Conservation (phyloP, 108 stramenopile species). For the Asterionellopsis glacialis region DNA sequence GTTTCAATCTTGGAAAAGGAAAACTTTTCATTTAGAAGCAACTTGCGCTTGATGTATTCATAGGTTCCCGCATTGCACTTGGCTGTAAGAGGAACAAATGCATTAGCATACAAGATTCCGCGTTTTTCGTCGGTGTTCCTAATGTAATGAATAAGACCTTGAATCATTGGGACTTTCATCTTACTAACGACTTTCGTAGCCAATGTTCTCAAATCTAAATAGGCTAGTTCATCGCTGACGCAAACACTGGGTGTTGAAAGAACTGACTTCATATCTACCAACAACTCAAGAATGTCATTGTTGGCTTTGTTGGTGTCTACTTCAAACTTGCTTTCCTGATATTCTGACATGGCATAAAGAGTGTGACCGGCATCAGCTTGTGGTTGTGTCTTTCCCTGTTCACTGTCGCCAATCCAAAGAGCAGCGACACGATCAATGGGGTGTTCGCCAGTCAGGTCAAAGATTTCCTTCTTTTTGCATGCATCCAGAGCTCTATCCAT, state of each 20-base stretch:
- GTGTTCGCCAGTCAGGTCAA: slow-evolving; percentile 47
- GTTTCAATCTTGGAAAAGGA: slow-evolving; percentile 36
- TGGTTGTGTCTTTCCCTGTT: slow-evolving; percentile 49
- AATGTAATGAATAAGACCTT: slow-evolving; percentile 56
- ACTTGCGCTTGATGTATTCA: slow-evolving; percentile 46
- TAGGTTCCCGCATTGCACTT: slow-evolving; percentile 46
- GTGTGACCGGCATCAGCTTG: slow-evolving; percentile 50
- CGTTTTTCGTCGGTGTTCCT: slow-evolving; percentile 37
- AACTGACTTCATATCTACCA: slow-evolving; percentile 71
- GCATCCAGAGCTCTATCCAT: slow-evolving; percentile 39
- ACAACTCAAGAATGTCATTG: slow-evolving; percentile 56
- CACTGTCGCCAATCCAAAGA: slow-evolving; percentile 80
- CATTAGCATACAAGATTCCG: slow-evolving; percentile 63
- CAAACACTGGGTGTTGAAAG: slow-evolving; percentile 64
- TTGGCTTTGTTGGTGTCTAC: slow-evolving; percentile 60
- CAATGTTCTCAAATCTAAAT: slow-evolving; percentile 31
- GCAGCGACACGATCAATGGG: slow-evolving; percentile 74
- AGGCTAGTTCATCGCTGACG: slow-evolving; percentile 38
- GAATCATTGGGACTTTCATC: slow-evolving; percentile 70
- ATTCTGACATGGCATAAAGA: slow-evolving; percentile 72
- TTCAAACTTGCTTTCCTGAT: slow-evolving; percentile 48
- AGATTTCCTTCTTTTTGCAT: slow-evolving; percentile 32
- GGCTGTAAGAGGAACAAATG: slow-evolving; percentile 62
- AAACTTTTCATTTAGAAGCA: slow-evolving; percentile 17
- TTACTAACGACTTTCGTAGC: slow-evolving; percentile 54